Conservation (phyloP, 192 early-diverging fungal species). For the Coemansia sp. region DNA sequence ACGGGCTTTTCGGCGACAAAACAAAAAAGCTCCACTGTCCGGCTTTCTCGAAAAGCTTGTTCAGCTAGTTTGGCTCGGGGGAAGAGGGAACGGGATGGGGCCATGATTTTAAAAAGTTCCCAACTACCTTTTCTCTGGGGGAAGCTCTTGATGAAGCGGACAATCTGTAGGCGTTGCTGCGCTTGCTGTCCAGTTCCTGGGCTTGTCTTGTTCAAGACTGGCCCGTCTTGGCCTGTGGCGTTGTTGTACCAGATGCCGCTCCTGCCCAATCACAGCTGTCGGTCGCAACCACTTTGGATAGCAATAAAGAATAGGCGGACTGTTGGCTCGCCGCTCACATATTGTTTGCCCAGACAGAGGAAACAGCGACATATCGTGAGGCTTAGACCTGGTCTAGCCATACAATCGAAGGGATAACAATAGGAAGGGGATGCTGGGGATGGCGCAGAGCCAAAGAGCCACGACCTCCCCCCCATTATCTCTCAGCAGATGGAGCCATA, state of each 20-base stretch:
- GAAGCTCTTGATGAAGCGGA: background rate
- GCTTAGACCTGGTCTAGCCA: background rate
- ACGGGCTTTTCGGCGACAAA: background rate
- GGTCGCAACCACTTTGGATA: background rate
- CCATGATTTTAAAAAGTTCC: background rate
- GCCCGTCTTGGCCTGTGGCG: background rate
- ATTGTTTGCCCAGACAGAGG: background rate
- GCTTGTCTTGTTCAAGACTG: background rate
- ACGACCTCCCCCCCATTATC: background rate
- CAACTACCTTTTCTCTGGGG: background rate
- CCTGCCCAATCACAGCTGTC: slow-evolving; percentile 2
- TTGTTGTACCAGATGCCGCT: background rate
- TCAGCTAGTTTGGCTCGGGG: background rate
- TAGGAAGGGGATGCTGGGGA: background rate
- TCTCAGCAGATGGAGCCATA: slow-evolving; percentile 6
- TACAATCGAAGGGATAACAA: background rate
- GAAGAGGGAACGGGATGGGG: background rate
- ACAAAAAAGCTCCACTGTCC: background rate
- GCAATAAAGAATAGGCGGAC: no score
- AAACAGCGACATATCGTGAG: background rate
- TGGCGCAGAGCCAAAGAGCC: background rate
- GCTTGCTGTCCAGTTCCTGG: background rate
- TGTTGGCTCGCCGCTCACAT: background rate
- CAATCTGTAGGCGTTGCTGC: background rate
- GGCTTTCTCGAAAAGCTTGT: background rate